Conservation (phyloP, 768 basidiomycete genomes). For the Tubosaeta sp. region DNA sequence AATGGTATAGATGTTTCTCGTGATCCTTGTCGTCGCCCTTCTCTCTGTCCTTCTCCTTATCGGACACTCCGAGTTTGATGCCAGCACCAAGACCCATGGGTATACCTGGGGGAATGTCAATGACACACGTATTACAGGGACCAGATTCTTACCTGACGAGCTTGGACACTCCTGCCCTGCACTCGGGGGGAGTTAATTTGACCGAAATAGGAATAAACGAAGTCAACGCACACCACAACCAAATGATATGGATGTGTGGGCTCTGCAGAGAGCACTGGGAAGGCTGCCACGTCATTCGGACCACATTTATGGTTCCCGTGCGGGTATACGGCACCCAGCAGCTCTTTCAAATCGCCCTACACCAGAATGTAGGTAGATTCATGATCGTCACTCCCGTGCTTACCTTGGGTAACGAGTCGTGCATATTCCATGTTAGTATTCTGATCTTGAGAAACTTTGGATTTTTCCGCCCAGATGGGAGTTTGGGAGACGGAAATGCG, state of each 20-base stretch:
- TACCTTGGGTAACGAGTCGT: conserved; percentile 76
- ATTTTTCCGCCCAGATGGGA: conserved; percentile 21
- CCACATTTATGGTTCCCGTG: conserved; percentile 30
- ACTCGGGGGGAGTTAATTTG: conserved; percentile 32
- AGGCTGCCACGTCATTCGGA: conserved; percentile 19
- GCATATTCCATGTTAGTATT: conserved; percentile 83
- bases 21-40: conserved; percentile 30
- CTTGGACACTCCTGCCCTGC: conserved; percentile 81
- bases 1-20: conserved; percentile 29
- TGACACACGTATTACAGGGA: neutral
- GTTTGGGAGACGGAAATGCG: conserved; percentile 20
- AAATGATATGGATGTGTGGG: conserved; percentile 69
- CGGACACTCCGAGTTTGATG: conserved; percentile 62
- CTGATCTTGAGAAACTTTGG: conserved; percentile 58
- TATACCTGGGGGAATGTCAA: conserved; percentile 45
- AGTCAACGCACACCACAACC: conserved; percentile 60
- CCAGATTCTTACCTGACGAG: conserved; percentile 47
- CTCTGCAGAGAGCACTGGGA: conserved; percentile 50
- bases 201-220: neutral
- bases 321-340: conserved; percentile 57
- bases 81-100: conserved; percentile 77
- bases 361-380: conserved; percentile 1
- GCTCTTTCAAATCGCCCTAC: conserved; percentile 70
- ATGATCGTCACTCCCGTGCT: conserved; percentile 2
- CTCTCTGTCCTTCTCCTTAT: conserved; percentile 35